A percentile compares a stretch with the other conserved stretches of the same genome.
These are phyloP conservation scores for Populus hybrid DNA, from an alignment of 441 rosid genomes.

Conservation along the genomic window DNA sequence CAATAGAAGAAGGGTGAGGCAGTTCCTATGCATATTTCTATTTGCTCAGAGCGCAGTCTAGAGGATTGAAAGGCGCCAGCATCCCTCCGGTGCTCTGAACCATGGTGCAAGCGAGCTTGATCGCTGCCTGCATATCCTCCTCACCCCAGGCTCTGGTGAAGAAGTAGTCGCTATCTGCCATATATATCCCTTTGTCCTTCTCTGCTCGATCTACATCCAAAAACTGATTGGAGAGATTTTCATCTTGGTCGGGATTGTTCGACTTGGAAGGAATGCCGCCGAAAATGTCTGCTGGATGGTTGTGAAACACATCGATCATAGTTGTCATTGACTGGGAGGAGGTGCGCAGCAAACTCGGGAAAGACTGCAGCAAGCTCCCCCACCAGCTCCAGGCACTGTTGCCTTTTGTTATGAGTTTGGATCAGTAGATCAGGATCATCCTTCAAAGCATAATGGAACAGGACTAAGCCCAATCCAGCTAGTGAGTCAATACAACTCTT, in stretches of 20 bases:
- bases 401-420: background rate
- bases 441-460: constrained; percentile 1
- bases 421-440: background rate
- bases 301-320: too few species aligned
- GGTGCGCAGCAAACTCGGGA: background rate
- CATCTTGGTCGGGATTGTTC: background rate
- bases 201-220: constrained; percentile 2
- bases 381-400: background rate
- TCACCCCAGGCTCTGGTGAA: constrained; percentile 4
- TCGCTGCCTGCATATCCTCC: constrained; percentile 5
- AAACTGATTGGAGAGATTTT: constrained; percentile 3
- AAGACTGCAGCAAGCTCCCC: constrained; percentile 5
- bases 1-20: background rate
- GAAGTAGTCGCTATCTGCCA: constrained; percentile 1
- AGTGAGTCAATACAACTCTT: background rate
- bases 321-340: too few species aligned
- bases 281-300: too few species aligned
- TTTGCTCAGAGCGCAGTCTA: too few species aligned
- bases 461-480: background rate
- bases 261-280: too few species aligned
- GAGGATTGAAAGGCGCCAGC: too few species aligned
- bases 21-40: too few species aligned
- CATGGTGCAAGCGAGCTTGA: constrained; percentile 2
- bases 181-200: constrained; percentile 1
- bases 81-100: too few species aligned